A percentile compares a stretch with the other conserved stretches of the same genome.
Conservation (phyloP, 805 yeast genomes). For the Naumovozyma dairenensis region DNA sequence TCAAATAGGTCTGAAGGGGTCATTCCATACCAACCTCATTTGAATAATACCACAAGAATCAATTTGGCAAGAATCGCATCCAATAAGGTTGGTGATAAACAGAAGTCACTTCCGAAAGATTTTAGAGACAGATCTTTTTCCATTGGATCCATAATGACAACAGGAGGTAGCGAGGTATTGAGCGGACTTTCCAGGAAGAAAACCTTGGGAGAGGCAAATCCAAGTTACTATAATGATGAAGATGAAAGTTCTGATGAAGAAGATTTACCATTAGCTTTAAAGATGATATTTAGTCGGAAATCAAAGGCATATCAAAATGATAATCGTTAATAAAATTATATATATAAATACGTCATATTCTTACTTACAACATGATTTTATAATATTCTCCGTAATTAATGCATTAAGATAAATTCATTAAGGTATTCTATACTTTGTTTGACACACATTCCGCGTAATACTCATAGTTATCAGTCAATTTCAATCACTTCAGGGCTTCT, state of each 20-base stretch:
- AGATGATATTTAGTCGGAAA: conserved; percentile 28
- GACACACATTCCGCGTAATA: too few relatives aligned
- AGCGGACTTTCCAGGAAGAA: conserved; percentile 2
- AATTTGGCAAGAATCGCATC: conserved; percentile 26
- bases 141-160: conserved; percentile 26
- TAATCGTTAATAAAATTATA: not conserved
- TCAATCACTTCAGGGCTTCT: conserved; percentile 73
- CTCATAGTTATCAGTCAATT: conserved; percentile 53
- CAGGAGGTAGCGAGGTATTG: conserved; percentile 3
- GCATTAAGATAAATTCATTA: too few relatives aligned
- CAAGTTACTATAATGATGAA: conserved; percentile 6
- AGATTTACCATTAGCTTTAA: conserved; percentile 33
- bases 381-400: too few relatives aligned
- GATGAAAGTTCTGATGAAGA: conserved; percentile 18
- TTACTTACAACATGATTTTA: too few relatives aligned
- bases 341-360: too few relatives aligned
- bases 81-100: conserved; percentile 10
- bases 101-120: conserved; percentile 18
- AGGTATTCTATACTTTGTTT: too few relatives aligned
- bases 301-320: too few relatives aligned
- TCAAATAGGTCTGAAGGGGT: conserved; percentile 2
- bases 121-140: conserved; percentile 32
- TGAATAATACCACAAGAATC: conserved; percentile 7
- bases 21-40: conserved; percentile 7
- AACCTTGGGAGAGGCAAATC: conserved; percentile 18